Percentiles rank a stretch among this genome's conserved stretches.
phyloP scores from a whole-genome alignment of 495 filamentous ascomycete genomes.

The Parachaetomium inaequale region DNA sequence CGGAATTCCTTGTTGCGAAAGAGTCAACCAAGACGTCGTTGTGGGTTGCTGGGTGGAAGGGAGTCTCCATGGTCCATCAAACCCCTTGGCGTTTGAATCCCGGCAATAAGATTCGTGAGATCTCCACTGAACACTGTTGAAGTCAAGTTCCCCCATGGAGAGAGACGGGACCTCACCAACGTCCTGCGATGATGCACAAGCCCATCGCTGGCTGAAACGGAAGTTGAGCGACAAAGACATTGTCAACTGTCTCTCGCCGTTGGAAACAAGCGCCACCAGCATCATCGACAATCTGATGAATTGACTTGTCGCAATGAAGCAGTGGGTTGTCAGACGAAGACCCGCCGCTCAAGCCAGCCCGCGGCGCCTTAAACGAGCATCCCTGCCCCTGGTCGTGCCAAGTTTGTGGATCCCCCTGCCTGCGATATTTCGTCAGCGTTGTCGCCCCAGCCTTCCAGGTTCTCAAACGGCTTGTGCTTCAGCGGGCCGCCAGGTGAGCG shows the following conservation, averaged over 20 bases:
- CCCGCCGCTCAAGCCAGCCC: neutral
- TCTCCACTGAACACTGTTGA: too few relatives aligned
- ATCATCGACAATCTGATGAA: neutral
- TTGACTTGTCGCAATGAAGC: neutral
- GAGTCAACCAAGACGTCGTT: too few relatives aligned
- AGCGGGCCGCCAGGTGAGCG: conserved; percentile 25
- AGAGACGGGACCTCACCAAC: too few relatives aligned
- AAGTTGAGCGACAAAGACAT: neutral
- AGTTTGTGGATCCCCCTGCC: neutral
- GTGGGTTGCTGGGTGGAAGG: neutral
- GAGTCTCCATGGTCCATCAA: neutral
- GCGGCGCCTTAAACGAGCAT: neutral
- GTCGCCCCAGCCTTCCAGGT: conserved; percentile 16
- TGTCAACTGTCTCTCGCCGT: neutral
- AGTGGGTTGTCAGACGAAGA: neutral
- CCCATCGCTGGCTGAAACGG: neutral
- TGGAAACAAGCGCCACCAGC: neutral
- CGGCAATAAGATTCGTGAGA: too few relatives aligned
- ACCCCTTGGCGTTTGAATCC: neutral
- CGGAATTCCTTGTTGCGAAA: neutral
- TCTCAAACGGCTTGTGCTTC: conserved; percentile 37
- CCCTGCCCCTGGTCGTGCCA: neutral
- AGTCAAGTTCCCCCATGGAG: too few relatives aligned
- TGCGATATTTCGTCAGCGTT: conserved; percentile 14
- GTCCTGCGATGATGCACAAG: neutral